Percentiles rank a stretch among this genome's conserved stretches.
Conservation (phyloP, 441 rosid genomes). For the Gossypium davidsonii region DNA sequence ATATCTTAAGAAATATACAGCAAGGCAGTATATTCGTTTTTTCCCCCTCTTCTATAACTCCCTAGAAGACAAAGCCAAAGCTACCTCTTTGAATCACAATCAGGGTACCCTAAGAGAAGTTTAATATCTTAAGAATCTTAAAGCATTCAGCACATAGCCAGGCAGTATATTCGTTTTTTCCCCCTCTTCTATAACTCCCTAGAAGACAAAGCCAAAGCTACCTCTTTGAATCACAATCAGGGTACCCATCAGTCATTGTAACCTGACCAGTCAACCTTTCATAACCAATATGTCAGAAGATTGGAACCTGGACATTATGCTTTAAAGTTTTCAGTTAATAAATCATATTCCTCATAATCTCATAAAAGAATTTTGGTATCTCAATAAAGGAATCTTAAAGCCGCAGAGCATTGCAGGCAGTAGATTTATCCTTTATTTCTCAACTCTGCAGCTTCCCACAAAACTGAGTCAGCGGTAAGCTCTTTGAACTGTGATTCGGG, state of each 20-base stretch:
- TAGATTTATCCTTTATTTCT: background rate
- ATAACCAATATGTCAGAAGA: constrained; percentile 8
- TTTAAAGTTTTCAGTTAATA: background rate
- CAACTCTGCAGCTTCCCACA: background rate
- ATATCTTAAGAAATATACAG: background rate
- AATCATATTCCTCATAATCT: background rate
- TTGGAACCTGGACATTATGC: background rate
- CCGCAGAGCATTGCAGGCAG: background rate
- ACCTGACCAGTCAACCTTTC: constrained; percentile 15
- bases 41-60: background rate
- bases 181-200: background rate
- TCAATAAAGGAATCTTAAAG: background rate
- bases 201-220: background rate
- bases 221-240: background rate
- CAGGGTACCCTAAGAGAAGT: background rate
- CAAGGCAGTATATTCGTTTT: background rate
- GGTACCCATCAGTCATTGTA: background rate
- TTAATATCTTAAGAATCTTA: background rate
- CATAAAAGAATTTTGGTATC: background rate
- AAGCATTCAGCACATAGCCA: background rate
- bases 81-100: background rate
- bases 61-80: background rate
- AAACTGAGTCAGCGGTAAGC: background rate
- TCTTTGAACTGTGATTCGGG: background rate
- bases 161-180: background rate